Base-by-base conservation (phyloP, 2,329 filamentous ascomycete species). In the Setomelanomma holmii region DNA sequence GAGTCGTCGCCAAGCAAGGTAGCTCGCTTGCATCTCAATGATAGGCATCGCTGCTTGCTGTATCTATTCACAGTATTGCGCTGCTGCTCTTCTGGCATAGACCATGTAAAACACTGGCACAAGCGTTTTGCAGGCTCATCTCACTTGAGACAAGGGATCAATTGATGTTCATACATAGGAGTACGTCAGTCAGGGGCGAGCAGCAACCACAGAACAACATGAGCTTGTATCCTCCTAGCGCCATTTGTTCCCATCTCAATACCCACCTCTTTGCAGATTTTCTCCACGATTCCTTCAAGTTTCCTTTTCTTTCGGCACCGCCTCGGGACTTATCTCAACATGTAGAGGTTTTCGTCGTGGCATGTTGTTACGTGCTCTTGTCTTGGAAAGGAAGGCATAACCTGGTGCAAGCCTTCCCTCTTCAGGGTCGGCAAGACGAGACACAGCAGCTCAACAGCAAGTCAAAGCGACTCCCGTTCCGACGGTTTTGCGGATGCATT, bases 361-460 rank as follows among this genome's bases (percentile, higher is more conserved):
- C 34, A 17, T 36, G 14, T n/a, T 16, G 41, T 41, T 34, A 21
- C 39, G 45, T 42, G 49, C 39, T 19, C 36, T 24, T 11, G 36
- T 43, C 42, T 36, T 24, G 35, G n/a, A 19, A 39, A 34, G 44
- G 44, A 30, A 49, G 42, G 24, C 40, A 33, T n/a, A 20, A 14
- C 48, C 51, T 43, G 21, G 42, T 39, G n/a, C n/a, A n/a, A n/a
- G n/a, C 22, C 33, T 45, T 49, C 27, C 40, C 52, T 49, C 22
- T 50, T 42, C 40, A 33, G 46, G 39, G 30, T 16, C 21, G 23
- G 11, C 30, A 33, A n/a, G 30, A 19, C 47, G 41, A 40, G 44
- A 19, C 47, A 56, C 49, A 21, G 42, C 53, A 53, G 33, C 45
- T 45, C 47, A 49, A 35, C 48, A 51, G 27, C 49, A 47, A 23